Base-by-base conservation (phyloP, 1,139 yeast genomes). In the Magnusiomyces tetraspermus region DNA sequence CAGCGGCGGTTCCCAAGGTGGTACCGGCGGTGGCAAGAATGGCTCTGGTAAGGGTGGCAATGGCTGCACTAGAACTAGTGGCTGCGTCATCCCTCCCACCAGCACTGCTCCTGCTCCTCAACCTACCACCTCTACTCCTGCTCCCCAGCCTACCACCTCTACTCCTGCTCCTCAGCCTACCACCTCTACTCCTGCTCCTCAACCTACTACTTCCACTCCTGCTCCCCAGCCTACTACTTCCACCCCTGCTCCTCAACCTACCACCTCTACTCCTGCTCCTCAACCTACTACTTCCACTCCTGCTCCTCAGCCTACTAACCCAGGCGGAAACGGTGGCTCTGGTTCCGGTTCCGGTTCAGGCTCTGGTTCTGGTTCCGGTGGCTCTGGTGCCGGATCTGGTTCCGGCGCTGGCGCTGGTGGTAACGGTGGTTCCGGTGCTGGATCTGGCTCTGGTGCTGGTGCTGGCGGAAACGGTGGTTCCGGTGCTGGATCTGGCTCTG, bases 331-430 rank as follows among this genome's bases (percentile, higher is more conserved):
- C 24, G 31, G 31, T 6, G 19, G 31, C 4, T 42, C 45, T n/a
- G 31, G 31, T 24, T 15, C 45, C 17, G 31, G 31, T 42, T 17
- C 31, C 19, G 46, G 46, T 3, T 17, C 36, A n/a, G 36, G 46
- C 13, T 33, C 48, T 30, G 48, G 40, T 15, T 44, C 48, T 26
- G 41, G 41, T 15, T 36, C 49, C 11, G 40, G 49, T 11, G 43
- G 26, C 13, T 21, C 30, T 31, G 49, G 41, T 4, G 21, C 49
- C 2, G 41, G 41, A 13, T 21, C 49, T 36, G 41, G 41, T 36
- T 23, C 42, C 47, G 41, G 44, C 3, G 10, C 26, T 4, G 30
- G 30, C 45, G 10, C 26, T 19, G 17, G 26, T 19, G 43, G 45
- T 41, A 22, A 21, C 11, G 46, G 46, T 26, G 46, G 46, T n/a